phyloP scores from a whole-genome alignment of 176 grass and related monocot species.

The Ensete ventricosum region DNA sequence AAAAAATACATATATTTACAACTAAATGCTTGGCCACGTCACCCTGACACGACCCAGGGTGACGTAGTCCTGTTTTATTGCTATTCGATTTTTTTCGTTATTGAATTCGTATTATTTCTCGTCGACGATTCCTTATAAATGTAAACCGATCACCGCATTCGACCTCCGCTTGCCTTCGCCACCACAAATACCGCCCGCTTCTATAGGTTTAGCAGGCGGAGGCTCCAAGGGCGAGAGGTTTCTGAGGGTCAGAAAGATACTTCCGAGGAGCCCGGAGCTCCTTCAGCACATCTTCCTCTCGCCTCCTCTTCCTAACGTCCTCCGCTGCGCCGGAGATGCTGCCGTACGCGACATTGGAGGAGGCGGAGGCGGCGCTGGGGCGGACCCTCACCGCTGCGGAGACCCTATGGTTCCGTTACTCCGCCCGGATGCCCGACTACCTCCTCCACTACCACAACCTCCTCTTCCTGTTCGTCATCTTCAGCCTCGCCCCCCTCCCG shows the following conservation, averaged over 20 bases:
- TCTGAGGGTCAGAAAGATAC: neutral
- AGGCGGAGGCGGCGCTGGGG: conserved; percentile 67
- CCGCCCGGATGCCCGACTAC: conserved; percentile 50
- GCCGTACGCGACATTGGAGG: conserved; percentile 56
- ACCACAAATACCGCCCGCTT: too few species aligned
- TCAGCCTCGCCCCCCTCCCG: conserved; percentile 72
- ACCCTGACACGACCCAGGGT: too few species aligned
- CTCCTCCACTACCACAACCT: conserved; percentile 64
- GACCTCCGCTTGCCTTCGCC: too few species aligned
- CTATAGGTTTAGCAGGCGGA: too few species aligned
- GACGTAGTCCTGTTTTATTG: too few species aligned
- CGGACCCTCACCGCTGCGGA: conserved; percentile 47
- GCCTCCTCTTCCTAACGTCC: neutral
- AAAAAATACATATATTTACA: too few species aligned
- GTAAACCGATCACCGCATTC: too few species aligned
- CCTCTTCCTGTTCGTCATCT: conserved; percentile 65
- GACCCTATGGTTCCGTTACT: conserved; percentile 60
- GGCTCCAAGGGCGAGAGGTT: neutral
- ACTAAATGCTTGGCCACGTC: too few species aligned
- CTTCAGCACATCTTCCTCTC: neutral
- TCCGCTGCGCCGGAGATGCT: conserved; percentile 33
- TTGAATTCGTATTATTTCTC: too few species aligned
- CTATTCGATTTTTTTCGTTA: too few species aligned
- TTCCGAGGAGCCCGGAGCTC: neutral
- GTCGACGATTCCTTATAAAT: too few species aligned